Evolutionary conservation across 2,329 filamentous ascomycete genomes (phyloP).

Genomic region (Penicillium hordei): DNA sequence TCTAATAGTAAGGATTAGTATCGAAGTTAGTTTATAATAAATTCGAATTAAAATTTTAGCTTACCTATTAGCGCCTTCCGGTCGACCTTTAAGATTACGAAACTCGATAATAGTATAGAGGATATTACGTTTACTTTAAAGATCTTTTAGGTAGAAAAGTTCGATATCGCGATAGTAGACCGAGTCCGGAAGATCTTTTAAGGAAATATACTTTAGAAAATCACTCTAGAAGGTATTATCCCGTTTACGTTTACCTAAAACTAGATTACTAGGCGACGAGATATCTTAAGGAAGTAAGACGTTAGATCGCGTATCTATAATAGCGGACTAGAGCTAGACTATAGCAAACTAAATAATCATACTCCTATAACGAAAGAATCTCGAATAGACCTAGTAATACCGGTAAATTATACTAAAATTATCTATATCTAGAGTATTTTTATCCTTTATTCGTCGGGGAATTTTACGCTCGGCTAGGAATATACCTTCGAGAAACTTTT

Average conservation of each 20-base stretch:
- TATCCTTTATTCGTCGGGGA: constrained; percentile 20
- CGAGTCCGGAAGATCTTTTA: constrained; percentile 22
- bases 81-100: constrained; percentile 28
- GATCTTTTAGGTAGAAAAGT: constrained; percentile 25
- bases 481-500: constrained; percentile 26
- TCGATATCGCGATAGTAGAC: constrained; percentile 29
- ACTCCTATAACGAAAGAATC: constrained; percentile 23
- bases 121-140: constrained; percentile 24
- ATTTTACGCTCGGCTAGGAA: constrained; percentile 22
- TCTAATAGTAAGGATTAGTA: constrained; percentile 17
- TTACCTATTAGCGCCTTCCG: constrained; percentile 30
- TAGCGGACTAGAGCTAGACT: constrained; percentile 26
- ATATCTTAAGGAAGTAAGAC: constrained; percentile 25
- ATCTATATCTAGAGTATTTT: constrained; percentile 24
- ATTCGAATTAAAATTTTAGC: constrained; percentile 1
- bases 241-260: constrained; percentile 19
- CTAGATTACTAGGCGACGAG: constrained; percentile 10
- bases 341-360: constrained; percentile 26
- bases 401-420: constrained; percentile 24
- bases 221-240: constrained; percentile 21
- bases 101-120: constrained; percentile 31
- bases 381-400: constrained; percentile 28
- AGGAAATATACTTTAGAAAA: constrained; percentile 22
- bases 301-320: constrained; percentile 23
- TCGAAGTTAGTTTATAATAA: neutral